Conservation (phyloP, 306 rosid species). For the Styphnolobium japonicum region DNA sequence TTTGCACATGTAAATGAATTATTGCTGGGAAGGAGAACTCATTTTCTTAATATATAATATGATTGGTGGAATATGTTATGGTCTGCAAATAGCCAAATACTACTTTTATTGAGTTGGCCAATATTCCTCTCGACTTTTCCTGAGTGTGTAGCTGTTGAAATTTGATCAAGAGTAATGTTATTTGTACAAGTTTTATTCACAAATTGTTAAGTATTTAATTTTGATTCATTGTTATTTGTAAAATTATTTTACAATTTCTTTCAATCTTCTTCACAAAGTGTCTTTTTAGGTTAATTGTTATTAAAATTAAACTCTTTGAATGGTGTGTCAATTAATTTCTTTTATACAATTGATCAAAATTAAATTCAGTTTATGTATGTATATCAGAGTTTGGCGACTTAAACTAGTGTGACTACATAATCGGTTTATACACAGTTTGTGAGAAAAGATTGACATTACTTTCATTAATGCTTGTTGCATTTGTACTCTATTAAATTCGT, state of each 20-base stretch:
- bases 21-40: neutral
- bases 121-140: neutral
- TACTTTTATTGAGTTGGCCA: neutral
- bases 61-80: neutral
- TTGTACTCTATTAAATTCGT: neutral
- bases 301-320: neutral
- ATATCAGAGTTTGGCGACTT: neutral
- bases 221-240: neutral
- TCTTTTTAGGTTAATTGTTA: too few species aligned
- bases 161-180: neutral
- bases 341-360: neutral
- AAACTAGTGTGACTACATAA: neutral
- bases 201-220: neutral
- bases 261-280: too few species aligned
- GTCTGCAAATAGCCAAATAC: too few species aligned
- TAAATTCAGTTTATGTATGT: neutral
- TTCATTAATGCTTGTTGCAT: neutral
- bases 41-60: neutral
- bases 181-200: neutral
- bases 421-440: neutral
- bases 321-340: neutral
- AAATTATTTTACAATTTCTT: neutral
- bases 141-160: neutral
- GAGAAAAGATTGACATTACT: neutral
- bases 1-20: neutral